Evolutionary conservation across 2,329 filamentous ascomycete species (phyloP).

Genomic region (Conoideocrella luteorostrata): DNA sequence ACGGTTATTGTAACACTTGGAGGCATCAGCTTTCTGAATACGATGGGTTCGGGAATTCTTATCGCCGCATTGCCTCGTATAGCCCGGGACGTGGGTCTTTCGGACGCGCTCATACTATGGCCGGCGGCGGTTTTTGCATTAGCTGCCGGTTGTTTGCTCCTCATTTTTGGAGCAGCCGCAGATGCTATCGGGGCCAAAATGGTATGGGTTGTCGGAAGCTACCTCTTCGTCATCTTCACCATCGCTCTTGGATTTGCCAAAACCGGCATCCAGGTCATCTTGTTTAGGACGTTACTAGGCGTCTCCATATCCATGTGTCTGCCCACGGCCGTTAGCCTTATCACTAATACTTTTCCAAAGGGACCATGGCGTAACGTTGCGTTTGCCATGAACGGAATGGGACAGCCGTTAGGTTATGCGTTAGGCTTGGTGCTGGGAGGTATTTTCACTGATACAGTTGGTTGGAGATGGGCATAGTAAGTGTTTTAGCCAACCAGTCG

Average conservation of each 20-base stretch:
- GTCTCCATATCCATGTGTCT: conserved; percentile 31
- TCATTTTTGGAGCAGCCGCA: conserved; percentile 30
- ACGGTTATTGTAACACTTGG: conserved; percentile 26
- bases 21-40: conserved; percentile 28
- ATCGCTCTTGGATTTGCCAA: conserved; percentile 25
- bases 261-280: conserved; percentile 30
- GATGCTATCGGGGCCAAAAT: conserved; percentile 29
- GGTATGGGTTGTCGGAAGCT: conserved; percentile 28
- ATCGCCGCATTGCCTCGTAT: conserved; percentile 32
- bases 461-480: conserved; percentile 39
- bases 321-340: conserved; percentile 29
- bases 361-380: conserved; percentile 32
- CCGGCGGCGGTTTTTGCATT: conserved; percentile 24
- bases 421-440: conserved; percentile 44
- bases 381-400: conserved; percentile 39
- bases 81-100: conserved; percentile 26
- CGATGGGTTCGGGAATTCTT: conserved; percentile 30
- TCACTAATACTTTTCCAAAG: conserved; percentile 29
- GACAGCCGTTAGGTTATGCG: conserved; percentile 40
- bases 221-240: conserved; percentile 26
- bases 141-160: conserved; percentile 23
- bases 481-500: background rate
- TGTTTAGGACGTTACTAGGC: conserved; percentile 28
- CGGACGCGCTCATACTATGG: conserved; percentile 24
- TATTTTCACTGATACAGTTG: conserved; percentile 39